Evolutionary conservation across 2,329 filamentous ascomycete genomes (phyloP).

Genomic region (Aphanocladium album): DNA sequence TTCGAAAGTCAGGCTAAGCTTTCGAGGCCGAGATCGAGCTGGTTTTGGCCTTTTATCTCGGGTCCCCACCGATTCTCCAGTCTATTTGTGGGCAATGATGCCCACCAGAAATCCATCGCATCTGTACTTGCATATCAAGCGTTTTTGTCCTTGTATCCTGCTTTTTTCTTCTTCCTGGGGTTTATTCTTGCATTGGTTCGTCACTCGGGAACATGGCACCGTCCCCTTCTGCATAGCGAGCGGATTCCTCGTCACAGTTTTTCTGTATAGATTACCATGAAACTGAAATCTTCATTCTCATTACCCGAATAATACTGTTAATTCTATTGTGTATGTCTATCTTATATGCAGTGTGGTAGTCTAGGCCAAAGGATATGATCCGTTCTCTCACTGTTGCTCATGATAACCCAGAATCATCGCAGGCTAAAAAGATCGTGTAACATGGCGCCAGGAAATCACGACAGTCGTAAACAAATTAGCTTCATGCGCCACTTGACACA

Average conservation of each 20-base stretch:
- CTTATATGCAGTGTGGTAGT: slow-evolving; percentile 7
- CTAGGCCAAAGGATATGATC: slow-evolving; percentile 4
- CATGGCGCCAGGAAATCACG: neutral
- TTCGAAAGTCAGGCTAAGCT: neutral
- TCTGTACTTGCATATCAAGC: neutral
- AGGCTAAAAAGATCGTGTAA: neutral
- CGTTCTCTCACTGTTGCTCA: neutral
- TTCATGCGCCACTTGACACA: slow-evolving; percentile 1
- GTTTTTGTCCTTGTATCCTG: neutral
- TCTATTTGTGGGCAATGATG: neutral
- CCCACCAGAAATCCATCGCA: neutral
- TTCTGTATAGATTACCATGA: neutral
- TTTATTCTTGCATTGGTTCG: neutral
- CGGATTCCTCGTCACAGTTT: neutral
- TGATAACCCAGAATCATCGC: neutral
- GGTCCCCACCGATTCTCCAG: neutral
- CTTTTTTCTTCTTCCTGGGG: neutral
- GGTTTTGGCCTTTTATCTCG: neutral
- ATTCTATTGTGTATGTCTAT: slow-evolving; percentile 12
- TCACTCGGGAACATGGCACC: neutral
- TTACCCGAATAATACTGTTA: neutral
- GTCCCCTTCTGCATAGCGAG: slow-evolving; percentile 7
- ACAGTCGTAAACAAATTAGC: neutral
- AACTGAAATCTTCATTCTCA: neutral
- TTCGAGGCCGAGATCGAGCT: neutral